Percentiles rank a stretch among this genome's conserved stretches.
Conservation (phyloP, 2,329 filamentous ascomycete genomes). For the Claviceps arundinis region DNA sequence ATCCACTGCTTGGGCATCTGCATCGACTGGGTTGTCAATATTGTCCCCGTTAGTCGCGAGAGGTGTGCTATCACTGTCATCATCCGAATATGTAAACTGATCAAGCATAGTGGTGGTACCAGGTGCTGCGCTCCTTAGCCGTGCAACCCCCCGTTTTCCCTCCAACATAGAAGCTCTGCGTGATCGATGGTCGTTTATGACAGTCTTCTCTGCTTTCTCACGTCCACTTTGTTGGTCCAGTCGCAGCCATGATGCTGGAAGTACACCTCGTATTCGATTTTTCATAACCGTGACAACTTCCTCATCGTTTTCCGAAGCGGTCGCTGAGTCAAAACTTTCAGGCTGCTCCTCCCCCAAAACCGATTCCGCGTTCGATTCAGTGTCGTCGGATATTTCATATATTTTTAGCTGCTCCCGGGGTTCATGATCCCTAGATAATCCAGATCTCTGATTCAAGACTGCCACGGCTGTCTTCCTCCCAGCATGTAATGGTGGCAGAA, state of each 20-base stretch:
- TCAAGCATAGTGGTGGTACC: slow-evolving; percentile 18
- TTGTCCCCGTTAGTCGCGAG: not conserved
- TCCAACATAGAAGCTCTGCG: slow-evolving; percentile 24
- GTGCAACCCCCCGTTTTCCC: slow-evolving; percentile 35
- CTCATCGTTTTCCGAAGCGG: slow-evolving; percentile 25
- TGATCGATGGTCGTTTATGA: slow-evolving; percentile 13
- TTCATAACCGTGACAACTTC: slow-evolving; percentile 27
- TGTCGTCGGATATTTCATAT: not conserved
- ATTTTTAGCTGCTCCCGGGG: not conserved
- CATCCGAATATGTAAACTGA: slow-evolving; percentile 30
- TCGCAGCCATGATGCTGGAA: slow-evolving; percentile 55
- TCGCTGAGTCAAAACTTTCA: slow-evolving; percentile 11
- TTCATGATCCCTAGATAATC: not conserved
- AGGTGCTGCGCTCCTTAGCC: slow-evolving; percentile 24
- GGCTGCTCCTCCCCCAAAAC: not conserved
- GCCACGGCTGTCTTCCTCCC: not conserved
- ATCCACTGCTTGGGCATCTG: not conserved
- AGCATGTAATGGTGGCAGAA: not conserved
- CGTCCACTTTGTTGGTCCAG: slow-evolving; percentile 36
- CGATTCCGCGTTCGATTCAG: not conserved
- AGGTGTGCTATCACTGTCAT: not conserved
- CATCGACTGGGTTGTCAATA: not conserved
- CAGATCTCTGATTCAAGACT: not conserved
- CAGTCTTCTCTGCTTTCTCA: slow-evolving; percentile 17
- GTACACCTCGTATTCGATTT: slow-evolving; percentile 42